These are phyloP conservation scores for Gossypium raimondii DNA, from an alignment of 345 rosid species.

Conservation along the genomic window DNA sequence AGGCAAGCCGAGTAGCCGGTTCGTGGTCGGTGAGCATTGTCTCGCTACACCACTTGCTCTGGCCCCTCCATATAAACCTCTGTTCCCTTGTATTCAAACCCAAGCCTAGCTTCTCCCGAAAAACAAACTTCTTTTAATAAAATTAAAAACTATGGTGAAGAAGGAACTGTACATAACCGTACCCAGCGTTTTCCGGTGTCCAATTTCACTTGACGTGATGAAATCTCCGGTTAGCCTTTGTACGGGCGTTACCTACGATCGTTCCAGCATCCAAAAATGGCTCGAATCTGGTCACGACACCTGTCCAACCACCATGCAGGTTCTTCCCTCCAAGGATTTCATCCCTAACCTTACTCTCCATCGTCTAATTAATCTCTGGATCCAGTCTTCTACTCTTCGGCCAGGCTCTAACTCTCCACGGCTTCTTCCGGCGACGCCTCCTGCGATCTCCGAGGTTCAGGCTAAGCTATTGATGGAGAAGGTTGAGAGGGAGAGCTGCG, in stretches of 20 bases:
- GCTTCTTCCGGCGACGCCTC: slow-evolving; percentile 3
- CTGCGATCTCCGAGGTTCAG: slow-evolving; percentile 29
- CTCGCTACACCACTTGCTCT: too few species aligned
- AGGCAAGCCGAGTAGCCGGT: too few species aligned
- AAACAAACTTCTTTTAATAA: background rate
- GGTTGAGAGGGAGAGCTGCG: slow-evolving; percentile 16
- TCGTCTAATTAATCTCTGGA: slow-evolving; percentile 80
- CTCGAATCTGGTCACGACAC: slow-evolving; percentile 61
- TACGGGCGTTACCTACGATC: slow-evolving; percentile 55
- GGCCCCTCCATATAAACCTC: background rate
- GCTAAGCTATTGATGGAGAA: slow-evolving; percentile 25
- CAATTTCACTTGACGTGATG: slow-evolving; percentile 92
- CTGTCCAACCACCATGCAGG: slow-evolving; percentile 64
- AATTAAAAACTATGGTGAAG: slow-evolving; percentile 33
- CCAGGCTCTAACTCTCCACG: slow-evolving; percentile 27
- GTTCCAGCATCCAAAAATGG: slow-evolving; percentile 81
- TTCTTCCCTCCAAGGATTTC: slow-evolving; percentile 56
- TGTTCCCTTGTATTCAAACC: background rate
- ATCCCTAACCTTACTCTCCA: slow-evolving; percentile 80
- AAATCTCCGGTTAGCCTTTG: slow-evolving; percentile 83
- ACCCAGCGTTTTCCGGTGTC: slow-evolving; percentile 83
- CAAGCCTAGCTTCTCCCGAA: background rate
- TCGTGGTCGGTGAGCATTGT: too few species aligned
- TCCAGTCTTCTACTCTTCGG: slow-evolving; percentile 30
- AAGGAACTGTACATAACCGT: slow-evolving; percentile 62